These are phyloP conservation scores for Rhizopus microsporus DNA, from an alignment of 371 early-diverging fungal genomes.

Conservation along the genomic window DNA sequence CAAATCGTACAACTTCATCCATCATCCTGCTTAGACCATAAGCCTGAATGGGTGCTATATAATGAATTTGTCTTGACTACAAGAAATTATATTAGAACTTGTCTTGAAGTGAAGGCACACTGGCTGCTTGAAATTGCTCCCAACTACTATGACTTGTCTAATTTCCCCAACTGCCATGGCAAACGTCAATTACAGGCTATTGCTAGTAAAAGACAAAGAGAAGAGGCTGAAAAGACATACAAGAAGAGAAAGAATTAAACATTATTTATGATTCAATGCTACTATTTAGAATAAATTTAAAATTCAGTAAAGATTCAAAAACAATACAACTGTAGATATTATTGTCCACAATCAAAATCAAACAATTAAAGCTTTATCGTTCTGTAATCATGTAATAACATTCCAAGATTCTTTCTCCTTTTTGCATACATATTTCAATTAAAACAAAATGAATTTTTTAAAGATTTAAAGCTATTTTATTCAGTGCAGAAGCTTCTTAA, in stretches of 20 bases:
- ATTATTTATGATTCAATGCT: neutral
- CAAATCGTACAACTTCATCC: conserved; percentile 97
- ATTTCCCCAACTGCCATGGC: conserved; percentile 92
- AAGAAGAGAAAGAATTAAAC: conserved; percentile 36
- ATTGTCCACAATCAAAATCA: too few species aligned
- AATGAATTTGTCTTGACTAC: conserved; percentile 98
- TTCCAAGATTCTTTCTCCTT: too few species aligned
- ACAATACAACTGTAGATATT: too few species aligned
- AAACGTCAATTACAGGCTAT: conserved; percentile 77
- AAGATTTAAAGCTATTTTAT: too few species aligned
- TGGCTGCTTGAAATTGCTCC: conserved; percentile 94
- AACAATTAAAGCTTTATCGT: too few species aligned
- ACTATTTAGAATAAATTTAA: too few species aligned
- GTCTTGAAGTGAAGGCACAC: conserved; percentile 85
- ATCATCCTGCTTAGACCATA: conserved; percentile 81
- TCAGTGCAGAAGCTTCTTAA: too few species aligned
- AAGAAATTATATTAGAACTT: conserved; percentile 93
- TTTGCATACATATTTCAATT: too few species aligned
- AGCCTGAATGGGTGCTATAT: conserved; percentile 97
- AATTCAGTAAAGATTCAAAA: too few species aligned
- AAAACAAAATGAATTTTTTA: too few species aligned
- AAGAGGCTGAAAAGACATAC: conserved; percentile 33
- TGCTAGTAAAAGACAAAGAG: conserved; percentile 40
- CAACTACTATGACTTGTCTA: conserved; percentile 69
- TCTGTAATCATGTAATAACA: too few species aligned